Evolutionary conservation across 2,329 filamentous ascomycete genomes (phyloP).

Genomic region (Sordariomycetes sp.): DNA sequence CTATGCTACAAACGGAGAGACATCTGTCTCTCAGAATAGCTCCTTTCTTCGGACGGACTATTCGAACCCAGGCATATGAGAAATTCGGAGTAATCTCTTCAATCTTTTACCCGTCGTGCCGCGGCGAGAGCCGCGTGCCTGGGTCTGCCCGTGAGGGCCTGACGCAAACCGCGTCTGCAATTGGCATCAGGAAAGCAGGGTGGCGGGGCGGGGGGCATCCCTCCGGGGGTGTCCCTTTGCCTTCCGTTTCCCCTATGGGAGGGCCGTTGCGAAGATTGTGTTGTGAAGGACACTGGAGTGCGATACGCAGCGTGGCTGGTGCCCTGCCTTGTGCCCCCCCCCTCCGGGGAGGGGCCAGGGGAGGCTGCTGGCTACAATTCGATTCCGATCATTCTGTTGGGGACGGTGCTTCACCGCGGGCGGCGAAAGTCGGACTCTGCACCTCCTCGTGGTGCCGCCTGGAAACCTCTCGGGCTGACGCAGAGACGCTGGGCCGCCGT

Average conservation of each 20-base stretch:
- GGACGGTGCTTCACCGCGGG: constrained; percentile 48
- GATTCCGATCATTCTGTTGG: constrained; percentile 88
- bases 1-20: constrained; percentile 76
- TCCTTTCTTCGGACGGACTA: constrained; percentile 10
- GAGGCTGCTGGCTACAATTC: constrained; percentile 49
- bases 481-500: constrained; percentile 4
- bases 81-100: constrained; percentile 98
- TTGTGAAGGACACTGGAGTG: constrained; percentile 69
- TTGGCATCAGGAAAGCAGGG: constrained; percentile 6
- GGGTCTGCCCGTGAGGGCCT: constrained; percentile 77
- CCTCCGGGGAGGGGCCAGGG: background rate
- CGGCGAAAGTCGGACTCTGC: constrained; percentile 8
- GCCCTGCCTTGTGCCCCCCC: constrained; percentile 4
- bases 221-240: background rate
- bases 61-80: constrained; percentile 61
- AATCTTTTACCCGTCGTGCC: constrained; percentile 17
- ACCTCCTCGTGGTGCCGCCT: constrained; percentile 8
- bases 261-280: constrained; percentile 90
- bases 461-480: constrained; percentile 5
- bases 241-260: constrained; percentile 56
- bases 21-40: constrained; percentile 13
- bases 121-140: constrained; percentile 8
- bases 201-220: background rate
- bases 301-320: constrained; percentile 72
- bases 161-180: constrained; percentile 79